These are phyloP conservation scores for Xylaria sp. DNA, from an alignment of 2,329 filamentous ascomycete species.

Conservation along the genomic window DNA sequence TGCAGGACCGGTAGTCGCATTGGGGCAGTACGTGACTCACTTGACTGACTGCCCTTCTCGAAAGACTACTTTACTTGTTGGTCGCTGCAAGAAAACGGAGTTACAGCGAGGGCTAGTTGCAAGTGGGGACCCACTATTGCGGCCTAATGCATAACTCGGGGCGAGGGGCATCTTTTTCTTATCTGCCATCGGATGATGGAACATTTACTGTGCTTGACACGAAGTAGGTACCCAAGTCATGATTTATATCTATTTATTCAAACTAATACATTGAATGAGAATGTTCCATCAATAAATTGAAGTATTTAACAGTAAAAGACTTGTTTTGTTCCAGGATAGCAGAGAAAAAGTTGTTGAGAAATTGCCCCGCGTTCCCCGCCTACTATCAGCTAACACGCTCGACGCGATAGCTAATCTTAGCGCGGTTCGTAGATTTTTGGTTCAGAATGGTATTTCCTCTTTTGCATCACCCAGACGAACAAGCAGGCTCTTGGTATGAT, in stretches of 20 bases:
- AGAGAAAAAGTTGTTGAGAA: not conserved
- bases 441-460: no score
- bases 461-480: no score
- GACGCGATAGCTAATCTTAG: slow-evolving; percentile 2
- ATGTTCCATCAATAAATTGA: not conserved
- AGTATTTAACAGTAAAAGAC: no score
- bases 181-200: not conserved
- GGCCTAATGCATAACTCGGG: slow-evolving; percentile 29
- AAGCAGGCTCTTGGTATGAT: no score
- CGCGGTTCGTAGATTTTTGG: not conserved
- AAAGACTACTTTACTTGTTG: slow-evolving; percentile 28
- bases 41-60: slow-evolving; percentile 28
- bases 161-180: slow-evolving; percentile 33
- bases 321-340: not conserved
- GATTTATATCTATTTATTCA: no score
- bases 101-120: slow-evolving; percentile 25
- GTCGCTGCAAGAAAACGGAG: slow-evolving; percentile 31
- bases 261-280: not conserved
- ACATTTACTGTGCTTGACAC: not conserved
- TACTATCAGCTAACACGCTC: not conserved
- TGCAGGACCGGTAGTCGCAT: slow-evolving; percentile 33
- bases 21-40: slow-evolving; percentile 36
- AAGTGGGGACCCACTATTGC: slow-evolving; percentile 23
- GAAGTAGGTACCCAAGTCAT: no score
- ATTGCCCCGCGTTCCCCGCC: not conserved